Evolutionary conservation across 2,329 filamentous ascomycete genomes (phyloP), one percentile per base, ranked within the genome.

Genomic region (Fusarium redolens): DNA sequence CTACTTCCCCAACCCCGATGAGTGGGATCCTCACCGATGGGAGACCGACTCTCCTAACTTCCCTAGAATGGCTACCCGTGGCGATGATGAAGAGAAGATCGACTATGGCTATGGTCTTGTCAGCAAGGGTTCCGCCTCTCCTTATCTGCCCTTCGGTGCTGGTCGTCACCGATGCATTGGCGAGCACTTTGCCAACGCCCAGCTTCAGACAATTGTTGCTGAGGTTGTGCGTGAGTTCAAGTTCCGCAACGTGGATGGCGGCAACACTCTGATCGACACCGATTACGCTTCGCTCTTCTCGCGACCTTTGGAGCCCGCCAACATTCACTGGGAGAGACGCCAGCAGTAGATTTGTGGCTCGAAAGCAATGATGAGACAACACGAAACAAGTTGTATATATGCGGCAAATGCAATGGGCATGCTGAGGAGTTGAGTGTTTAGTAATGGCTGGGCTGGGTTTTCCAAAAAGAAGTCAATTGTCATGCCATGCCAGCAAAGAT

Each of bases 81-180:
- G 87, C 41, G 89, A 90, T 30, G 89, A 92, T 75, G 89, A 92
- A 78, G 93, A 92, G 84, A 94, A 94, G 84, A 89, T 96, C 69
- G 96, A 98, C 81, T 98, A 98, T 81, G 96, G 96, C 38, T 98
- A 97, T 82, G 96, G 96, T 69, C 86, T 97, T 56, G 93, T 98
- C 75, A 95, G 91, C 87, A 97, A 98, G 87, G 96, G 96, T 62
- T 92, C 94, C 18, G 90, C 90, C 67, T 97, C 93, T 58, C 95
- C 96, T 1, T 98, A 98, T 82, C 89, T 98, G 52, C 96, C 96
- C 4, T 98, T 98, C 80, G 96, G 96, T 65, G 96, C 95, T 35
- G 96, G 96, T 45, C 88, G 96, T 75, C 96, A 98, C 84, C 89
- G 96, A 74, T 98, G 96, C 84, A 98, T 98, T 79, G 96, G 96